Percentiles rank a stretch among this genome's conserved stretches.
phyloP scores from a whole-genome alignment of 352 stramenopile species.

The Globisporangium megalacanthum region DNA sequence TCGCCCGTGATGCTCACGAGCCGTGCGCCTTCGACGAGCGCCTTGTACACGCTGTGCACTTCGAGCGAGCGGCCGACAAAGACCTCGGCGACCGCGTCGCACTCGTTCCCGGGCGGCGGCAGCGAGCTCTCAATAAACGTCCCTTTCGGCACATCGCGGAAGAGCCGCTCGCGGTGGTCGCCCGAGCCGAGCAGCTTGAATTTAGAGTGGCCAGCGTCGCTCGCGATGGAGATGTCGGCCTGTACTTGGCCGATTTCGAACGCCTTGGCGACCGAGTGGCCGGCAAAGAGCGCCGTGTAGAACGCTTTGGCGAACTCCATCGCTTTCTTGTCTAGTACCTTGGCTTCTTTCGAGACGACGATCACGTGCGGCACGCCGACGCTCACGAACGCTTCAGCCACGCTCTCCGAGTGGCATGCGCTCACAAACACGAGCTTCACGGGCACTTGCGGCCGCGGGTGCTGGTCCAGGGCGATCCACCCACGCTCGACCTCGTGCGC shows the following conservation, averaged over 20 bases:
- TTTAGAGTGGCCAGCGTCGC: slow-evolving; percentile 36
- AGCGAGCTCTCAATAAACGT: slow-evolving; percentile 61
- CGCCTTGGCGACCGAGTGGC: slow-evolving; percentile 64
- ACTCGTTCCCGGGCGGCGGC: slow-evolving; percentile 55
- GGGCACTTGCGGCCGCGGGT: slow-evolving; percentile 30
- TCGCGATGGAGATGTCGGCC: slow-evolving; percentile 58
- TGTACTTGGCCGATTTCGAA: slow-evolving; percentile 85
- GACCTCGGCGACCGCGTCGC: slow-evolving; percentile 62
- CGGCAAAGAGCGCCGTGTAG: slow-evolving; percentile 81
- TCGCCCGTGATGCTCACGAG: slow-evolving; percentile 73
- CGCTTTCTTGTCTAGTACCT: slow-evolving; percentile 83
- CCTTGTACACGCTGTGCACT: slow-evolving; percentile 72
- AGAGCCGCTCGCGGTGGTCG: slow-evolving; percentile 73
- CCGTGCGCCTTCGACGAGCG: slow-evolving; percentile 66
- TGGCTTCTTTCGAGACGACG: slow-evolving; percentile 80
- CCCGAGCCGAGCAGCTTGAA: slow-evolving; percentile 80
- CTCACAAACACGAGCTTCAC: slow-evolving; percentile 87
- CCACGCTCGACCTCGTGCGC: slow-evolving; percentile 45
- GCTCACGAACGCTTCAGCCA: slow-evolving; percentile 84
- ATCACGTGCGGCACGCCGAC: slow-evolving; percentile 89
- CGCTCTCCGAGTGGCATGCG: slow-evolving; percentile 86
- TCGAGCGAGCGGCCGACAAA: slow-evolving; percentile 80
- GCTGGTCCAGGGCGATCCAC: slow-evolving; percentile 32
- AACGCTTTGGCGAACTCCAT: slow-evolving; percentile 88
- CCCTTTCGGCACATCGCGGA: slow-evolving; percentile 46